Conservation (phyloP, 2,329 filamentous ascomycete genomes). For the Drechslerella dactyloides region DNA sequence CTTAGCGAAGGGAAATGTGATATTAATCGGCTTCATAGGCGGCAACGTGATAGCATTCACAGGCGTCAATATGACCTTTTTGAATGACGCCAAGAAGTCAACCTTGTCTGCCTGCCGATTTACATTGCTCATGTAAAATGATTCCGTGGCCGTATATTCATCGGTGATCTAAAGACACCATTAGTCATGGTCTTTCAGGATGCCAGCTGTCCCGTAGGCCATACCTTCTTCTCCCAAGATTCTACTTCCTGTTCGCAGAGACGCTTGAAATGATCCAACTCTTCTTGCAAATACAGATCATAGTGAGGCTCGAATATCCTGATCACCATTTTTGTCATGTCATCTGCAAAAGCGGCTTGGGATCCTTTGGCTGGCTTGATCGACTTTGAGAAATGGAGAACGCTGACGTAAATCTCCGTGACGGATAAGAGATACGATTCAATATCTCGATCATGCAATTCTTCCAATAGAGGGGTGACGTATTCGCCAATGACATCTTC, state of each 20-base stretch:
- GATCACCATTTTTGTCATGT: slow-evolving; percentile 71
- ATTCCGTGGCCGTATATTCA: slow-evolving; percentile 87
- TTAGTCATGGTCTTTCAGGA: slow-evolving; percentile 8
- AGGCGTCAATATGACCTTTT: slow-evolving; percentile 98
- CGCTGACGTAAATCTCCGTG: slow-evolving; percentile 86
- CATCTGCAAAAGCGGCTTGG: slow-evolving; percentile 66
- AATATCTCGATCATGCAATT: slow-evolving; percentile 77
- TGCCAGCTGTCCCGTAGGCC: not conserved
- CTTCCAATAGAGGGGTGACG: slow-evolving; percentile 81
- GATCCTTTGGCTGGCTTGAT: slow-evolving; percentile 70
- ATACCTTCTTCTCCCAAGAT: slow-evolving; percentile 88
- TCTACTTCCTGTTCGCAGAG: slow-evolving; percentile 77
- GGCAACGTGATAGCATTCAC: slow-evolving; percentile 73
- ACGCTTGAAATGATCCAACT: slow-evolving; percentile 81
- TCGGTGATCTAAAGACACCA: slow-evolving; percentile 62
- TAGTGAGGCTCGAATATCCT: slow-evolving; percentile 87
- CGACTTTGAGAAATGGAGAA: slow-evolving; percentile 75
- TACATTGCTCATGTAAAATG: slow-evolving; percentile 93
- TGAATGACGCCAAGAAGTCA: slow-evolving; percentile 95
- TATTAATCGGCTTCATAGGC: slow-evolving; percentile 39
- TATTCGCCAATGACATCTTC: slow-evolving; percentile 86
- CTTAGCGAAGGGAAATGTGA: slow-evolving; percentile 38
- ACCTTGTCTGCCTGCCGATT: slow-evolving; percentile 94
- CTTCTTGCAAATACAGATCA: slow-evolving; percentile 90
- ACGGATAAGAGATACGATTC: slow-evolving; percentile 83